Percentiles rank a stretch among this genome's conserved stretches.
These are phyloP conservation scores for Saccharum hybrid DNA, from an alignment of 202 grass and related monocot genomes.

Conservation along the genomic window DNA sequence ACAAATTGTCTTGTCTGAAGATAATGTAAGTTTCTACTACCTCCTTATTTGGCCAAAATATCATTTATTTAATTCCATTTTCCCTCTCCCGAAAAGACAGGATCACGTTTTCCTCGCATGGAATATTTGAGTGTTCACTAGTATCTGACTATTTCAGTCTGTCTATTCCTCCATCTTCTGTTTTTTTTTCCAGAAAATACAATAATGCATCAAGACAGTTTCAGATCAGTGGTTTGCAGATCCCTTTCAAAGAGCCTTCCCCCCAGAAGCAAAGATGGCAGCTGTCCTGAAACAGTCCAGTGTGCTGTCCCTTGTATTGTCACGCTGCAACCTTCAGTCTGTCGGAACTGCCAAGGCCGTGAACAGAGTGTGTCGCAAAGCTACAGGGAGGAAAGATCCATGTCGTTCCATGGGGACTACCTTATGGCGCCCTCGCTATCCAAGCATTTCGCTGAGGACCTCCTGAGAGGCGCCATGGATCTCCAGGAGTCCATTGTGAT, in stretches of 20 bases:
- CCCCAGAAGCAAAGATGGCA: constrained; percentile 51
- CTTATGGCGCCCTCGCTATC: constrained; percentile 54
- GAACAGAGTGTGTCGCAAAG: constrained; percentile 37
- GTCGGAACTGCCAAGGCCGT: constrained; percentile 40
- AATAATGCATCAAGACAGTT: constrained; percentile 86
- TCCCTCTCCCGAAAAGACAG: not conserved
- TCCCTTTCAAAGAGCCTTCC: constrained; percentile 76
- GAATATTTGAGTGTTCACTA: constrained; percentile 23
- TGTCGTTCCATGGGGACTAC: constrained; percentile 49
- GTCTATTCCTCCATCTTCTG: constrained; percentile 6
- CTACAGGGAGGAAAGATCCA: constrained; percentile 51
- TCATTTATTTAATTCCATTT: not conserved
- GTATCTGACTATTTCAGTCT: constrained; percentile 45
- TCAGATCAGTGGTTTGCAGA: constrained; percentile 83
- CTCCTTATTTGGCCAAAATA: constrained; percentile 5
- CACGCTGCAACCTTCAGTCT: constrained; percentile 49
- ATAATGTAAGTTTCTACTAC: constrained; percentile 42
- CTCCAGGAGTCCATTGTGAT: constrained; percentile 80
- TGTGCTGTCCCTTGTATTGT: constrained; percentile 40
- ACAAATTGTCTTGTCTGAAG: not conserved
- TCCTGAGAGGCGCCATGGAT: constrained; percentile 74
- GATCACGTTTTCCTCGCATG: constrained; percentile 7
- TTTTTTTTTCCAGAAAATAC: constrained; percentile 38
- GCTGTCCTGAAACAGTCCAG: constrained; percentile 44
- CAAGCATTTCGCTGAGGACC: constrained; percentile 65